Evolutionary conservation across 108 stramenopile species (phyloP).

Genomic region (Ochromonas danica): DNA sequence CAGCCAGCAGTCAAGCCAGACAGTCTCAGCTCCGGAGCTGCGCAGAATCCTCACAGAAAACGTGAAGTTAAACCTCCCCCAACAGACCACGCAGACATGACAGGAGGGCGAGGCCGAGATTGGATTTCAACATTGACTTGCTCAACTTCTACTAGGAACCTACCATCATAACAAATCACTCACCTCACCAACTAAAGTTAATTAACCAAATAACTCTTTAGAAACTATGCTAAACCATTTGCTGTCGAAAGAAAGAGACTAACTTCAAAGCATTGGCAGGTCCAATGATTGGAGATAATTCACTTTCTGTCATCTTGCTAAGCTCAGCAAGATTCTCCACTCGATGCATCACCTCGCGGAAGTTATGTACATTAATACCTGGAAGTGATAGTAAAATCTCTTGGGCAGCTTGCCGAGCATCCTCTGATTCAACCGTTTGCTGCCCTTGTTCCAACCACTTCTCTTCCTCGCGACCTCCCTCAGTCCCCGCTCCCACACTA

Average conservation of each 20-base stretch:
- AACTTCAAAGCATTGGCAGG: slow-evolving; percentile 79
- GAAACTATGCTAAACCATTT: background rate
- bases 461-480: background rate
- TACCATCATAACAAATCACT: too few relatives aligned
- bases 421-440: slow-evolving; percentile 9
- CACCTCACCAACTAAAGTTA: too few relatives aligned
- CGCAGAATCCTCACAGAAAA: too few relatives aligned
- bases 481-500: slow-evolving; percentile 30
- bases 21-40: too few relatives aligned
- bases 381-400: slow-evolving; percentile 82
- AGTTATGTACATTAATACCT: slow-evolving; percentile 77
- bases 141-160: too few relatives aligned
- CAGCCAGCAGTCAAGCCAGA: too few relatives aligned
- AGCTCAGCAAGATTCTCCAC: slow-evolving; percentile 76
- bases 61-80: too few relatives aligned
- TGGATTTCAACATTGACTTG: too few relatives aligned
- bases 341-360: slow-evolving; percentile 73
- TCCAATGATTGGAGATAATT: slow-evolving; percentile 70
- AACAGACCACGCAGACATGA: too few relatives aligned
- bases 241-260: slow-evolving; percentile 68
- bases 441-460: background rate
- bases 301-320: slow-evolving; percentile 67
- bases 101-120: too few relatives aligned
- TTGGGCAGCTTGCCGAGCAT: slow-evolving; percentile 66
- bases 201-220: too few relatives aligned